Conservation (phyloP, 169 alveolate species). For the Eimeria sp. region DNA sequence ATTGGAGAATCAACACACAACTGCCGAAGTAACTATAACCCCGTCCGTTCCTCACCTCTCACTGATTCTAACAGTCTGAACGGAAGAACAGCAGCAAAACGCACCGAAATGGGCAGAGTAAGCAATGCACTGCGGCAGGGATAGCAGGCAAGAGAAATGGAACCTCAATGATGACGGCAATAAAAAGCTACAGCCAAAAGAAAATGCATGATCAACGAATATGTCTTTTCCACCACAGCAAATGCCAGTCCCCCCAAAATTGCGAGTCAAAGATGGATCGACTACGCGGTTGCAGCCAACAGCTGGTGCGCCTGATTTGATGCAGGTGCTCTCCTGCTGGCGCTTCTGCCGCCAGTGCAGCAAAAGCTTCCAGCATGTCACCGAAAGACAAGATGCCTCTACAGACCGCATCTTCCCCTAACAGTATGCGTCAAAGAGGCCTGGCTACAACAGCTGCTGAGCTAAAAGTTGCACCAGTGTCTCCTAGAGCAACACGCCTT, state of each 20-base stretch:
- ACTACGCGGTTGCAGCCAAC: conserved; percentile 31
- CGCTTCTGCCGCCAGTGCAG: conserved; percentile 29
- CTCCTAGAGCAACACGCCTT: not conserved
- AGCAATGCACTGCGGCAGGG: not conserved
- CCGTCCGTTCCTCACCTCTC: not conserved
- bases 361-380: conserved; percentile 21
- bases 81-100: not conserved
- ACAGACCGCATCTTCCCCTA: not conserved
- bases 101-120: not conserved
- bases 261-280: not conserved
- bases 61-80: not conserved
- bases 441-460: conserved; percentile 44
- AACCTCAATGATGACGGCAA: not conserved
- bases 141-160: not conserved
- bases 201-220: conserved; percentile 11
- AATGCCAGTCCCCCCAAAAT: not conserved
- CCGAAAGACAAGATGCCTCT: not conserved
- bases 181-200: conserved; percentile 28
- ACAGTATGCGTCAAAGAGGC: not conserved
- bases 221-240: conserved; percentile 22
- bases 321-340: conserved; percentile 7
- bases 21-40: not conserved
- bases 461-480: not conserved
- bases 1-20: not conserved
- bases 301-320: not conserved